Base-by-base conservation (phyloP, 352 stramenopile genomes). In the Phytopythium ostracodes region DNA sequence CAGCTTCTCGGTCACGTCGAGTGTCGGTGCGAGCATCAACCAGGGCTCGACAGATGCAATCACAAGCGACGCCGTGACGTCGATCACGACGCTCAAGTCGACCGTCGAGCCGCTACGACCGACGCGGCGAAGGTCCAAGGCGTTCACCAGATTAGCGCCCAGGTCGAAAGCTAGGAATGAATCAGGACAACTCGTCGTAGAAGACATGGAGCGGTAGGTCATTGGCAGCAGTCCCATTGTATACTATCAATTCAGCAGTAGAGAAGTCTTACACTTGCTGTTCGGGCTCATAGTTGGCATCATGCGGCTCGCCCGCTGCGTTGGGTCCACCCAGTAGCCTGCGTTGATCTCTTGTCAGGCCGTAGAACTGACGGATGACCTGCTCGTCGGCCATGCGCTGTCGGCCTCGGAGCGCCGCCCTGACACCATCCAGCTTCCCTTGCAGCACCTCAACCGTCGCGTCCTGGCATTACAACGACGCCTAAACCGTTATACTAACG, bases 311-410 rank as follows among this genome's bases (percentile, higher is more conserved):
- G 1, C 18, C 1, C 8, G 4, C 18, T 22, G 7, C 24, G 17
- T 55, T n/a, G 29, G 25, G 1, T 2, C 29, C 25, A 12, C 38
- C 22, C 17, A 3, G 0, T 20, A 24, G 40, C 9, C 14, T n/a
- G 31, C 11, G 10, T 12, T 53, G 1, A 7, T 1, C 46, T 53
- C 1, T 25, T 55, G 1, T 29, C n/a, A 27, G 50, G 17, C 18
- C 33, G 52, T 65, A 68, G 40, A 74, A 68, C 15, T 59, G 63
- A 33, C n/a, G 22, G 27, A 58, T 56, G 2, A 51, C 60, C 38
- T 63, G 35, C 9, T 56, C 56, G 58, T 74, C 60, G 11, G 64
- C 14, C 40, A 43, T 27, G 10, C n/a, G 56, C 57, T 69, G 64
- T 40, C 57, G 64, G 20, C 69, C 60, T 33, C 55, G 52, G 33